Conservation (phyloP, 495 filamentous ascomycete species). For the Annulohypoxylon bovei region DNA sequence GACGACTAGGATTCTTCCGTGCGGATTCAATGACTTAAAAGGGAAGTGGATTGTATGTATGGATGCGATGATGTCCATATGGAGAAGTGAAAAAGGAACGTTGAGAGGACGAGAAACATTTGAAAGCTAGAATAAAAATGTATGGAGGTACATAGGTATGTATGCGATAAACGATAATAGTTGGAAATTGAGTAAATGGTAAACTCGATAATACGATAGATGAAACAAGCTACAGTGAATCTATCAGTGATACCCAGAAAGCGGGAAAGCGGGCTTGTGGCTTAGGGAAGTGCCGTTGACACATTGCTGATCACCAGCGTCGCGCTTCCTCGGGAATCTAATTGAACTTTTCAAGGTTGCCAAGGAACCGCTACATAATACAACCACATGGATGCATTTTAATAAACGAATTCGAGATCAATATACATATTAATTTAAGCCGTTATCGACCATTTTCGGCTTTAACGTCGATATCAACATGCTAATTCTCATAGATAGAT, state of each 20-base stretch:
- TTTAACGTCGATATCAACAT: neutral
- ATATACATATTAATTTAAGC: conserved; percentile 26
- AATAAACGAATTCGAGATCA: conserved; percentile 14
- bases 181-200: neutral
- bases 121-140: neutral
- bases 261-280: conserved; percentile 36
- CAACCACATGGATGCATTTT: conserved; percentile 2
- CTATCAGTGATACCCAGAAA: conserved; percentile 34
- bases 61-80: neutral
- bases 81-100: neutral
- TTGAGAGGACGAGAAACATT: neutral
- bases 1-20: conserved; percentile 15
- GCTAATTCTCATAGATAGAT: neutral
- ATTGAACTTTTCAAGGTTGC: conserved; percentile 29
- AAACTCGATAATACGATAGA: neutral
- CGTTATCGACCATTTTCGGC: conserved; percentile 8
- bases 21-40: conserved; percentile 2
- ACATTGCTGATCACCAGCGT: conserved; percentile 38
- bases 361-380: conserved; percentile 4
- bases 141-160: neutral
- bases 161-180: conserved; percentile 2
- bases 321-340: conserved; percentile 40
- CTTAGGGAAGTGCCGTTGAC: conserved; percentile 43
- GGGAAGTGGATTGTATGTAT: conserved; percentile 1
- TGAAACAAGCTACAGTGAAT: conserved; percentile 31